Percentiles rank a stretch among this genome's conserved stretches.
phyloP scores from a whole-genome alignment of 2,329 filamentous ascomycete genomes.

The Ceratocystis albifundus region DNA sequence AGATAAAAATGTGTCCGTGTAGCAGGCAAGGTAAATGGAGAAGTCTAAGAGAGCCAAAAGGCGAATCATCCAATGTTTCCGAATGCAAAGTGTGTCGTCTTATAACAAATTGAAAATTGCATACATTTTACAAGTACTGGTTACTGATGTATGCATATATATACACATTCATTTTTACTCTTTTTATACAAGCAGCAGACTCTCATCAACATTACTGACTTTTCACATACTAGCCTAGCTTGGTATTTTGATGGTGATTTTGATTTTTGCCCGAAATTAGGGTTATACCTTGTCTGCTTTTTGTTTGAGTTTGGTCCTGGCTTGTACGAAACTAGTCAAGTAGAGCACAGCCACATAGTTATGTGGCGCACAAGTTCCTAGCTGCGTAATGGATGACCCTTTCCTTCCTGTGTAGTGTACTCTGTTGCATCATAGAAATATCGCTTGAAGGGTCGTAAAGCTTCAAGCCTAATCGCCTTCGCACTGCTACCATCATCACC shows the following conservation, averaged over 20 bases:
- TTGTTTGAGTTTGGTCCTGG: background rate
- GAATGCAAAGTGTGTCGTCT: background rate
- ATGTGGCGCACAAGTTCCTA: background rate
- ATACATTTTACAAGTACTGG: too few species aligned
- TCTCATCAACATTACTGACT: too few species aligned
- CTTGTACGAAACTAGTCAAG: background rate
- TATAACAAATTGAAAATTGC: background rate
- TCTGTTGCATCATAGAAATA: slow-evolving; percentile 4
- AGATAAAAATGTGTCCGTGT: background rate
- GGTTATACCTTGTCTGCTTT: background rate
- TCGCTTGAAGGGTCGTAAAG: background rate
- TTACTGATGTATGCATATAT: too few species aligned
- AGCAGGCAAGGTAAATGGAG: background rate
- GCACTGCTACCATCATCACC: background rate
- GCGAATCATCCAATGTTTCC: background rate
- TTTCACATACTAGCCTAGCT: too few species aligned
- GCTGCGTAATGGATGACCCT: slow-evolving; percentile 1
- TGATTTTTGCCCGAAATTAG: too few species aligned
- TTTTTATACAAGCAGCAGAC: too few species aligned
- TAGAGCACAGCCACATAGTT: background rate
- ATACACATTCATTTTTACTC: too few species aligned
- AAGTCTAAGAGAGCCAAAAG: background rate
- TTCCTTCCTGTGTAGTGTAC: background rate
- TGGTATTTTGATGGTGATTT: too few species aligned
- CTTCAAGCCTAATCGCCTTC: background rate